phyloP scores from a whole-genome alignment of 257 asterid genomes.

The Solanum lycopersicoides region DNA sequence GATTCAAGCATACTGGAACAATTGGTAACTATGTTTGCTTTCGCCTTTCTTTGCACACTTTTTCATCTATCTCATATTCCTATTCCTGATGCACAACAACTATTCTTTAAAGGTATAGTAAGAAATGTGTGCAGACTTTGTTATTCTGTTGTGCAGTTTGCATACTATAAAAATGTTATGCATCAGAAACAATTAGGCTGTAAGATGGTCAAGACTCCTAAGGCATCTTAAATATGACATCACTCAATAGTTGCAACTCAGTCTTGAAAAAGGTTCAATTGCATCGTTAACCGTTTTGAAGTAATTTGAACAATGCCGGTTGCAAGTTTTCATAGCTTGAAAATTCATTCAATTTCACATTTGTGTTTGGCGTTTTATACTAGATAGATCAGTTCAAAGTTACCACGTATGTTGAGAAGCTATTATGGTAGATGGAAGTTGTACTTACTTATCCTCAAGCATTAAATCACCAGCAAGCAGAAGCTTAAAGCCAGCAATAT shows the following conservation, averaged over 20 bases:
- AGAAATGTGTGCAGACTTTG: neutral
- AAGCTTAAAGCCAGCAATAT: slow-evolving; percentile 87
- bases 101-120: neutral
- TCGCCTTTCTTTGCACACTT: neutral
- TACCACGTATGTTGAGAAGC: neutral
- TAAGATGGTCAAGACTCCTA: neutral
- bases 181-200: neutral
- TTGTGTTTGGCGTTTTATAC: neutral
- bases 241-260: slow-evolving; percentile 1
- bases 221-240: neutral
- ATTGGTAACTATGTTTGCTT: neutral
- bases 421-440: neutral
- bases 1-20: neutral
- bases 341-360: neutral
- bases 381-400: neutral
- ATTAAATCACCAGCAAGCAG: slow-evolving; percentile 49
- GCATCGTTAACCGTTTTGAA: neutral
- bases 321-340: neutral
- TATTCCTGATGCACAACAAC: neutral
- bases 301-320: neutral
- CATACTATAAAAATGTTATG: neutral
- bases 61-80: neutral
- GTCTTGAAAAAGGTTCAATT: neutral
- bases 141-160: neutral
- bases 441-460: slow-evolving; percentile 52